Conservation (phyloP, 805 yeast species). For the Metschnikowia cerradonensis region DNA sequence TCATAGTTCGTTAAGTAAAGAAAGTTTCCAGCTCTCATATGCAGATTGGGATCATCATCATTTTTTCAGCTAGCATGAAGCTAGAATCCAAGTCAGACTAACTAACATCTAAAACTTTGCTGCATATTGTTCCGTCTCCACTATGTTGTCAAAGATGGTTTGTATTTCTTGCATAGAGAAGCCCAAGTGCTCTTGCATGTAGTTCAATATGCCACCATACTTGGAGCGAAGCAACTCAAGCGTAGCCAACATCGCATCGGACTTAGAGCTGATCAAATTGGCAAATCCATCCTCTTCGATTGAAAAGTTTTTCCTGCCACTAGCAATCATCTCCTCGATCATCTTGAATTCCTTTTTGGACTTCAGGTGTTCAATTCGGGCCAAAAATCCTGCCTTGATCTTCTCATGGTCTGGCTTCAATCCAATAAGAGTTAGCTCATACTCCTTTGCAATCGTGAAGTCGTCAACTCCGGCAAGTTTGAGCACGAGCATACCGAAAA, state of each 20-base stretch:
- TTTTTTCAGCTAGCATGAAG: neutral
- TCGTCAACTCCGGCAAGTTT: constrained; percentile 62
- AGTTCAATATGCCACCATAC: constrained; percentile 53
- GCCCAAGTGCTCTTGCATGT: constrained; percentile 41
- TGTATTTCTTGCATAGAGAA: constrained; percentile 43
- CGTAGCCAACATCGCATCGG: constrained; percentile 67
- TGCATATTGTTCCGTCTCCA: constrained; percentile 1
- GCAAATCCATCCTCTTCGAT: constrained; percentile 51
- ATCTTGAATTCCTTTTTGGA: constrained; percentile 22
- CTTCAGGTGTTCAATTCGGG: constrained; percentile 29
- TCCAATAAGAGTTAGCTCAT: constrained; percentile 70
- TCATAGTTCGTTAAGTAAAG: no score
- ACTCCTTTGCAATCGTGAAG: constrained; percentile 66
- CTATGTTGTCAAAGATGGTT: constrained; percentile 17
- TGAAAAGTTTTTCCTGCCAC: constrained; percentile 41
- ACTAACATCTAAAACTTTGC: neutral
- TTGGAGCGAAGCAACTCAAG: constrained; percentile 48
- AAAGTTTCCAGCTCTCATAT: no score
- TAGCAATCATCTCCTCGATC: constrained; percentile 21
- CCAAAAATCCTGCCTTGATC: constrained; percentile 33
- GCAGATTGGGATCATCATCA: no score
- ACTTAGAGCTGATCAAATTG: constrained; percentile 58
- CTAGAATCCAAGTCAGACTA: neutral
- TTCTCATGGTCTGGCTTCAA: constrained; percentile 45
- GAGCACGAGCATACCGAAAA: constrained; percentile 63